Evolutionary conservation across 106 monocot species (phyloP).

Genomic region (Vanilla planifolia): DNA sequence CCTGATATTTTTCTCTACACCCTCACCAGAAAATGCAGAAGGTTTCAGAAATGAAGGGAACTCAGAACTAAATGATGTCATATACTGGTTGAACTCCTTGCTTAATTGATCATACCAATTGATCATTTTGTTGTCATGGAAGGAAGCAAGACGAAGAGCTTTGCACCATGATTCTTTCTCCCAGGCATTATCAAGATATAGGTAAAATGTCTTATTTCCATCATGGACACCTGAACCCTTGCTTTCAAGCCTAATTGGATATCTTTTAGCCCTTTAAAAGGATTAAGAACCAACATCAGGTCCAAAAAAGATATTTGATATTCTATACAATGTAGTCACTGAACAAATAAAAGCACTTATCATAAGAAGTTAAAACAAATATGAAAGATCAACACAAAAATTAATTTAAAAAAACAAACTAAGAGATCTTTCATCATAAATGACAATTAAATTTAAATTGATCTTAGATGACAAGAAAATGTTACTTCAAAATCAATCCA

Average conservation of each 20-base stretch:
- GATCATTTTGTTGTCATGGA: conserved; percentile 31
- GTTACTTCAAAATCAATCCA: too few species aligned
- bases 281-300: conserved; percentile 11
- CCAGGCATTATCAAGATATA: conserved; percentile 82
- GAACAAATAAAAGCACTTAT: not conserved
- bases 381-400: too few species aligned
- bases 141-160: conserved; percentile 84
- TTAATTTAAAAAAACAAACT: not conserved
- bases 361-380: too few species aligned
- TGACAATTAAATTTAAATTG: too few species aligned
- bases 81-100: conserved; percentile 61
- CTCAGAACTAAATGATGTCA: conserved; percentile 53
- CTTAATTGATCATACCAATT: conserved; percentile 42
- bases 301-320: not conserved
- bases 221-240: conserved; percentile 42
- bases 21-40: conserved; percentile 27
- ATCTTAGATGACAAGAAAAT: too few species aligned
- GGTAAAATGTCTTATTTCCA: conserved; percentile 54
- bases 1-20: conserved; percentile 36
- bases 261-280: conserved; percentile 72
- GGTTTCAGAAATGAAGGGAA: conserved; percentile 80
- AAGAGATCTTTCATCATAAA: too few species aligned
- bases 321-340: not conserved
- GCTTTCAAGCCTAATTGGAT: conserved; percentile 82
- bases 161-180: conserved; percentile 99